phyloP scores from a whole-genome alignment of 352 stramenopile genomes.

The Phytopythium helicoides region DNA sequence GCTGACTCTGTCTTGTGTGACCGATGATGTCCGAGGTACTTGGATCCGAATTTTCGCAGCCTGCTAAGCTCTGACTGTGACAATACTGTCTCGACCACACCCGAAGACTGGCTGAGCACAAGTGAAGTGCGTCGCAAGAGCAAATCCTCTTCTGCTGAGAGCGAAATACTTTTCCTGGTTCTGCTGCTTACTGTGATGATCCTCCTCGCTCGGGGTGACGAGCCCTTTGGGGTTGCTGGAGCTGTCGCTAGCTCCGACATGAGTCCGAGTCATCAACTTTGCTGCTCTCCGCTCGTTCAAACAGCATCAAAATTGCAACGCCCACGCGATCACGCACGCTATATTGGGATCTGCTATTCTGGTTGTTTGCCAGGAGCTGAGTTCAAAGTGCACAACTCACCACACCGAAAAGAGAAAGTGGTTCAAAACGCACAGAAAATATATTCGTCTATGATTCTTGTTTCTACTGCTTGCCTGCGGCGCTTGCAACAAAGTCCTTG shows the following conservation, averaged over 20 bases:
- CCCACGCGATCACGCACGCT: too few relatives aligned
- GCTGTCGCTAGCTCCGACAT: too few relatives aligned
- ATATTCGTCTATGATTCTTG: constrained; percentile 3
- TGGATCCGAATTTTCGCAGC: constrained; percentile 38
- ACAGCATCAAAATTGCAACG: too few relatives aligned
- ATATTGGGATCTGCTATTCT: too few relatives aligned
- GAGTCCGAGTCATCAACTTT: too few relatives aligned
- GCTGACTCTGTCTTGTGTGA: constrained; percentile 3
- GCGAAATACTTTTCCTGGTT: background rate
- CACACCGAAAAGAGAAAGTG: too few relatives aligned
- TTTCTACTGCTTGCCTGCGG: constrained; percentile 38
- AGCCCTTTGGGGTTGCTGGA: background rate
- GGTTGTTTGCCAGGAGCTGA: too few relatives aligned
- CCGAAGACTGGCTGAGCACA: constrained; percentile 39
- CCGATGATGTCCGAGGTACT: constrained; percentile 21
- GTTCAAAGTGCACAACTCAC: too few relatives aligned
- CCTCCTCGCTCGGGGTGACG: background rate
- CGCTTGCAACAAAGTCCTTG: constrained; percentile 90
- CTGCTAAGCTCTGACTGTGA: constrained; percentile 37
- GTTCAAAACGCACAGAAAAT: background rate
- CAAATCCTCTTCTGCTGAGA: constrained; percentile 41
- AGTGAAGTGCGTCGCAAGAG: constrained; percentile 49
- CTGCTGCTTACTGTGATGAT: background rate
- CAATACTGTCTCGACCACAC: constrained; percentile 32
- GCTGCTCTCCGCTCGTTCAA: too few relatives aligned